phyloP scores from a whole-genome alignment of 495 filamentous ascomycete species.

The Aspergillus panamensis region DNA sequence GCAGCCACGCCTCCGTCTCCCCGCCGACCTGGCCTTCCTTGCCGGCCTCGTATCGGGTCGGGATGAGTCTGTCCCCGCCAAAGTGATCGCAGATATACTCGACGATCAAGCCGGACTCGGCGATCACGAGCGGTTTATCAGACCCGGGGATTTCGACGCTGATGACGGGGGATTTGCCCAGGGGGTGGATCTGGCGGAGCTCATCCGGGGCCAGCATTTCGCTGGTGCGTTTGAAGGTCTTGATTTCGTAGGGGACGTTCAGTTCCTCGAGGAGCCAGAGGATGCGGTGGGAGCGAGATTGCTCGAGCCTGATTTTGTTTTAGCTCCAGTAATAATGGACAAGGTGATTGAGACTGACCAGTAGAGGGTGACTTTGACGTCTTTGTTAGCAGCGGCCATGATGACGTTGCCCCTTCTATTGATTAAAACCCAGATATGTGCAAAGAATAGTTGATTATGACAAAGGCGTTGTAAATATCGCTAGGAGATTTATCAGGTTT shows the following conservation, averaged over 20 bases:
- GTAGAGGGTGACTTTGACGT: constrained; percentile 69
- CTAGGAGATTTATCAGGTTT: not conserved
- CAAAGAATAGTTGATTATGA: no score
- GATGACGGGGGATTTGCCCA: constrained; percentile 81
- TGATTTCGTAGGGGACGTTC: constrained; percentile 69
- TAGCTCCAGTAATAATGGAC: no score
- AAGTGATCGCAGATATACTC: constrained; percentile 83
- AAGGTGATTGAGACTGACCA: constrained; percentile 51
- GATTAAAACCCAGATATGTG: no score
- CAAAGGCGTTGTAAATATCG: not conserved
- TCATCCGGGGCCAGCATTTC: constrained; percentile 64
- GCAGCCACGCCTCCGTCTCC: constrained; percentile 72
- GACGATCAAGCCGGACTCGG: constrained; percentile 74
- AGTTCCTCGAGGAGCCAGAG: constrained; percentile 89
- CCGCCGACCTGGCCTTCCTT: constrained; percentile 54
- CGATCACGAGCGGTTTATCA: constrained; percentile 60
- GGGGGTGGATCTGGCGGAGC: constrained; percentile 72
- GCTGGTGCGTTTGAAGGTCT: constrained; percentile 63
- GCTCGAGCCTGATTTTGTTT: constrained; percentile 31
- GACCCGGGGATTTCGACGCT: constrained; percentile 48
- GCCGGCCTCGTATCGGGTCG: constrained; percentile 54
- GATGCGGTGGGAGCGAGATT: constrained; percentile 72
- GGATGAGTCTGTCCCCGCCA: constrained; percentile 52
- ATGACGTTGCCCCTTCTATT: not conserved
- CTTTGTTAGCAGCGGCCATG: constrained; percentile 38